A percentile compares a stretch with the other conserved stretches of the same genome.
phyloP scores from a whole-genome alignment of 208 protist species.

The Leishmania gerbilli region DNA sequence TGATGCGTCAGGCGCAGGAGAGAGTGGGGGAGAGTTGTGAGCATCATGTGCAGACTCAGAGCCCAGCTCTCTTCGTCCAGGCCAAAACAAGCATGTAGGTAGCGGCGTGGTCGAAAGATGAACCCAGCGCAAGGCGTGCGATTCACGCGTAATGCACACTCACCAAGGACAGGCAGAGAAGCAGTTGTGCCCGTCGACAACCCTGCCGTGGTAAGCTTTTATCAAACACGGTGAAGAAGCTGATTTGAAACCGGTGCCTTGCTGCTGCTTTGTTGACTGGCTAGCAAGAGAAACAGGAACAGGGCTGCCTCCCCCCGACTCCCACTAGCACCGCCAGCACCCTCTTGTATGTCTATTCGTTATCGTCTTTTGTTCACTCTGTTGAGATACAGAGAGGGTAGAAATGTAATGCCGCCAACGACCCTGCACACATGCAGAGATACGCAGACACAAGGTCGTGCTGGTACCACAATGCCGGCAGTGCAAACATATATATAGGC shows the following conservation, averaged over 20 bases:
- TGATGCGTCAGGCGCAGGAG: neutral
- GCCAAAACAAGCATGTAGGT: neutral
- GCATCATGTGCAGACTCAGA: neutral
- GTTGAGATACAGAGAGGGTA: neutral
- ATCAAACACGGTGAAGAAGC: neutral
- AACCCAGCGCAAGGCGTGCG: neutral
- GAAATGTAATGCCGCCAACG: neutral
- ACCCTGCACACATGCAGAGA: neutral
- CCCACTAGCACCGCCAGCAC: neutral
- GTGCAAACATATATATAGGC: neutral
- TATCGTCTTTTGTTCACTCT: neutral
- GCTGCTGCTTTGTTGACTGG: neutral
- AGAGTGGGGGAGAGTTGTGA: neutral
- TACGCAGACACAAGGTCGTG: neutral
- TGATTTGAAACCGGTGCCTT: neutral
- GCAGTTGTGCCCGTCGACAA: neutral
- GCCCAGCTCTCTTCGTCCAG: neutral
- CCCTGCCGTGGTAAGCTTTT: neutral
- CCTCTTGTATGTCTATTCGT: neutral
- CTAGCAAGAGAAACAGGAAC: neutral
- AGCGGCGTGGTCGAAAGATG: neutral
- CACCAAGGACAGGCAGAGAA: too few relatives aligned
- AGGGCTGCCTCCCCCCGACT: neutral
- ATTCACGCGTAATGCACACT: neutral
- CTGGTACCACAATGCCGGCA: neutral